These are phyloP conservation scores for Fusarium nanum DNA, from an alignment of 2,329 filamentous ascomycete genomes.

Conservation along the genomic window DNA sequence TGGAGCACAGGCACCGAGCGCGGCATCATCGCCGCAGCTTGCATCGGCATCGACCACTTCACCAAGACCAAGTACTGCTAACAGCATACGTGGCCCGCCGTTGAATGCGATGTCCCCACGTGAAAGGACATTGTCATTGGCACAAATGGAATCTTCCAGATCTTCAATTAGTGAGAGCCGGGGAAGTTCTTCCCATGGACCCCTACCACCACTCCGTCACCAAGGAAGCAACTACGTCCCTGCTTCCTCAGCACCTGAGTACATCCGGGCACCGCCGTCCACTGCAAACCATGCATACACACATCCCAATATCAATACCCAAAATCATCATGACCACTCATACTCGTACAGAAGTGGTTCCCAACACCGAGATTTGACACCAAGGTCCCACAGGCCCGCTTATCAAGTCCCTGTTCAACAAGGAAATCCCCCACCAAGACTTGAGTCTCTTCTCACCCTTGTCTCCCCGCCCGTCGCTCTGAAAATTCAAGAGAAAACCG, in stretches of 20 bases:
- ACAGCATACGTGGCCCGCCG: background rate
- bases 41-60: background rate
- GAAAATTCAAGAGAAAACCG: background rate
- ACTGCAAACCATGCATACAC: background rate
- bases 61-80: background rate
- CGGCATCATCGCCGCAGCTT: background rate
- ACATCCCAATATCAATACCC: background rate
- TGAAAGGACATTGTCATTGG: background rate
- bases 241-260: background rate
- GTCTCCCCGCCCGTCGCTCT: constrained; percentile 1
- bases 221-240: background rate
- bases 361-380: constrained; percentile 1
- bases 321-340: background rate
- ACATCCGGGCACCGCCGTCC: background rate
- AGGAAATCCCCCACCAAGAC: background rate
- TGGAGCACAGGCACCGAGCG: background rate
- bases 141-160: background rate
- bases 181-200: background rate
- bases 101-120: background rate
- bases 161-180: background rate
- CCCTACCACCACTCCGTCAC: background rate
- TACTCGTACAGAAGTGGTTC: background rate
- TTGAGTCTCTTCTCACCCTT: background rate
- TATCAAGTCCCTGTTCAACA: background rate
- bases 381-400: background rate